Conservation (phyloP, 352 stramenopile species). For the Phytophthora fragariaefolia region DNA sequence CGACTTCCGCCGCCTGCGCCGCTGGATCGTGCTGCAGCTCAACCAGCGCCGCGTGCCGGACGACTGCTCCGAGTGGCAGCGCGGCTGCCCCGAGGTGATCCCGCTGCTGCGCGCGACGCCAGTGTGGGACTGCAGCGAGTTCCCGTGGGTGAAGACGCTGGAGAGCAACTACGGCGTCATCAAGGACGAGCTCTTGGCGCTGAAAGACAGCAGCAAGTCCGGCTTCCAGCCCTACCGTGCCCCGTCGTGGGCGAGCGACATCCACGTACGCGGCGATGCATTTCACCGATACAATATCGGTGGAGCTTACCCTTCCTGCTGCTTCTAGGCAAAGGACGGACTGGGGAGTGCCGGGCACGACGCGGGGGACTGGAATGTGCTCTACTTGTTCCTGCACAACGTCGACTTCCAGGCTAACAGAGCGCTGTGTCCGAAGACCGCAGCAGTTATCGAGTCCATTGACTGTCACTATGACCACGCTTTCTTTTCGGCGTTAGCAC, state of each 20-base stretch:
- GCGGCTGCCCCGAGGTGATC: slow-evolving; percentile 71
- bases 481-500: slow-evolving; percentile 89
- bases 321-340: slow-evolving; percentile 61
- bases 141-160: slow-evolving; percentile 57
- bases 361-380: slow-evolving; percentile 89
- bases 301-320: background rate
- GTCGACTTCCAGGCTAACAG: slow-evolving; percentile 81
- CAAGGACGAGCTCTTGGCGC: slow-evolving; percentile 63
- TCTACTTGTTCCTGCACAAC: slow-evolving; percentile 90
- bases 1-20: slow-evolving; percentile 50
- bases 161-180: slow-evolving; percentile 63
- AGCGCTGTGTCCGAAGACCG: slow-evolving; percentile 67
- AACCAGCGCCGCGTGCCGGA: slow-evolving; percentile 47
- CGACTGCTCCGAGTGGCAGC: slow-evolving; percentile 59
- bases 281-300: background rate
- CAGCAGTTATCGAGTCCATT: slow-evolving; percentile 65
- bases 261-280: slow-evolving; percentile 33
- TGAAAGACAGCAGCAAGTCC: slow-evolving; percentile 41
- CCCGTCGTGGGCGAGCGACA: slow-evolving; percentile 71
- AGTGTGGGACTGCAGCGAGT: slow-evolving; percentile 56
- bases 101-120: slow-evolving; percentile 49
- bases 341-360: slow-evolving; percentile 80
- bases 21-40: slow-evolving; percentile 78
- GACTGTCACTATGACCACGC: slow-evolving; percentile 77
- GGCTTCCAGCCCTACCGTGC: slow-evolving; percentile 84